These are phyloP conservation scores for Sporisorium reilianum DNA, from an alignment of 1,284 basidiomycete genomes.

Conservation along the genomic window DNA sequence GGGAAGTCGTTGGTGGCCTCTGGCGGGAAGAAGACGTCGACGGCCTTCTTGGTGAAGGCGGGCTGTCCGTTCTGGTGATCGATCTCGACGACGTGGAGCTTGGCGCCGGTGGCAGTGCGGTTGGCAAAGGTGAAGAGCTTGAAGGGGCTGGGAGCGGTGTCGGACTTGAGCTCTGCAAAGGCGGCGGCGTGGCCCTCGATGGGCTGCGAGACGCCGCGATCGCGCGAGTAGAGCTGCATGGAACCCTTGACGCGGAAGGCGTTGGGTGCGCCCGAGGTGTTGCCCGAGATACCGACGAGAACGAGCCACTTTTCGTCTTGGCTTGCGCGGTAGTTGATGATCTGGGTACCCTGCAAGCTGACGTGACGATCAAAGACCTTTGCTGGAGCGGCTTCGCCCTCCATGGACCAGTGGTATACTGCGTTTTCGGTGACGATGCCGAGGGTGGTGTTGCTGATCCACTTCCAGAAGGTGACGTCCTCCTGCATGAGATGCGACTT, in stretches of 20 bases:
- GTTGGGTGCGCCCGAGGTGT: conserved; percentile 80
- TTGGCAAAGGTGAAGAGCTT: conserved; percentile 98
- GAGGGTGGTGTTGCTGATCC: conserved; percentile 90
- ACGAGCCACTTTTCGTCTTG: conserved; percentile 97
- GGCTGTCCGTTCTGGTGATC: conserved; percentile 95
- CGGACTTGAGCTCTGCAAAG: conserved; percentile 85
- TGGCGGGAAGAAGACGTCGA: conserved; percentile 99
- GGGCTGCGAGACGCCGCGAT: conserved; percentile 93
- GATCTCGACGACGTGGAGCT: conserved; percentile 99
- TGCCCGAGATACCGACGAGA: conserved; percentile 93
- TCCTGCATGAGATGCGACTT: conserved; percentile 92
- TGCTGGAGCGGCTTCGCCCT: conserved; percentile 78
- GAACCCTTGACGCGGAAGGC: conserved; percentile 73
- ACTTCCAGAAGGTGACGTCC: conserved; percentile 98
- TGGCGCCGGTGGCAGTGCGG: conserved; percentile 93
- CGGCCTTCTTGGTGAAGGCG: conserved; percentile 96
- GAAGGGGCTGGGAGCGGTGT: conserved; percentile 61
- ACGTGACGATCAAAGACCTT: conserved; percentile 98
- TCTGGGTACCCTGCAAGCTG: conserved; percentile 92
- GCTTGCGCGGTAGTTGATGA: conserved; percentile 97
- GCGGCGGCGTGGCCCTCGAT: conserved; percentile 99
- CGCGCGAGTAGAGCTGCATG: conserved; percentile 94
- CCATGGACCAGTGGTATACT: conserved; percentile 93
- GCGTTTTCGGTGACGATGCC: conserved; percentile 95
- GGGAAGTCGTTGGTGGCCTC: conserved; percentile 99